Conservation (phyloP, 2,329 filamentous ascomycete species). For the Cladosporium cucumerinum region DNA sequence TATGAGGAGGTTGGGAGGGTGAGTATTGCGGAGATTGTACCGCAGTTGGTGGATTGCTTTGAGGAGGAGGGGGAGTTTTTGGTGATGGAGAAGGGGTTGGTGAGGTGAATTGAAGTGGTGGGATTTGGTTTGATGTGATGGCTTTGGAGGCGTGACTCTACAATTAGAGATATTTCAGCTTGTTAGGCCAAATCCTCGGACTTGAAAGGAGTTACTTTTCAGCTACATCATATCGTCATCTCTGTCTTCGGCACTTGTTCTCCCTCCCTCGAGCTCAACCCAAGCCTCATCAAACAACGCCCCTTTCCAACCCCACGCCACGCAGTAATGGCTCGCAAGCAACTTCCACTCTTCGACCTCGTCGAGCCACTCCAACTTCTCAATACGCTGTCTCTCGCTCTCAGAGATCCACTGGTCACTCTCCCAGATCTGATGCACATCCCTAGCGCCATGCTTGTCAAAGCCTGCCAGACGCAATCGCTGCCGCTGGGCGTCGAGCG, state of each 20-base stretch:
- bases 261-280: conserved; percentile 11
- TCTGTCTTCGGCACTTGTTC: conserved; percentile 16
- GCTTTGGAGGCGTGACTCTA: neutral
- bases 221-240: conserved; percentile 18
- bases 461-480: conserved; percentile 69
- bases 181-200: too few species aligned
- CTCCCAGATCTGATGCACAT: conserved; percentile 63
- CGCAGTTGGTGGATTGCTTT: neutral
- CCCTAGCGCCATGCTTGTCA: conserved; percentile 51
- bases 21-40: neutral
- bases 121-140: too few species aligned
- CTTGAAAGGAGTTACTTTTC: neutral
- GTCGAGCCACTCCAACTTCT: conserved; percentile 80
- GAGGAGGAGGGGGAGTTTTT: neutral
- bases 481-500: conserved; percentile 63
- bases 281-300: conserved; percentile 15
- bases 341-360: conserved; percentile 94
- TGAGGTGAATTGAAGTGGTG: neutral
- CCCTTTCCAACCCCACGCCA: conserved; percentile 80
- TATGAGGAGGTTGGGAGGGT: neutral
- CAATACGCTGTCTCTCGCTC: conserved; percentile 74
- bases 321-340: conserved; percentile 81
- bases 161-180: neutral
- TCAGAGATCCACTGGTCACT: conserved; percentile 67
- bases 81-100: conserved; percentile 2